Conservation (phyloP, 2,329 filamentous ascomycete species). For the Colletotrichum horii region DNA sequence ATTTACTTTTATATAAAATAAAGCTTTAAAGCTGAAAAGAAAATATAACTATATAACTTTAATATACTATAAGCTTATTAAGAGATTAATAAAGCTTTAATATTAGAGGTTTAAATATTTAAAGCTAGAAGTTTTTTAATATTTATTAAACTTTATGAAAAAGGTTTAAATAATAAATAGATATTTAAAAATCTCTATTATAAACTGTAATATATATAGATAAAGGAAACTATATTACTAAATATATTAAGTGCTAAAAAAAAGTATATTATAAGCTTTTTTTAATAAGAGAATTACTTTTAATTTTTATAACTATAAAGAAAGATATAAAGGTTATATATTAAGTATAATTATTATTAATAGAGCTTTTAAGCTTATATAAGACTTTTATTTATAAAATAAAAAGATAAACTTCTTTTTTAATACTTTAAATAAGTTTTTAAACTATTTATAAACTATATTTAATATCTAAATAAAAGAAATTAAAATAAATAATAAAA, state of each 20-base stretch:
- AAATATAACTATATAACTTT: background rate
- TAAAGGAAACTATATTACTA: background rate
- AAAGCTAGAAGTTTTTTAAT: background rate
- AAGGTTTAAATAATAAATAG: background rate
- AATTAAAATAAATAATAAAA: too few species aligned
- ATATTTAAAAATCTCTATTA: background rate
- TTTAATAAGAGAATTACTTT: background rate
- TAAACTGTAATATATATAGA: background rate
- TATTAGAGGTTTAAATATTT: background rate
- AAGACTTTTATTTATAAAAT: background rate
- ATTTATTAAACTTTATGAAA: background rate
- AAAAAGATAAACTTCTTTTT: background rate
- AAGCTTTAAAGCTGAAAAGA: background rate
- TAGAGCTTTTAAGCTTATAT: rapidly evolving
- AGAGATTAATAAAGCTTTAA: background rate
- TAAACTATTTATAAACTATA: too few species aligned
- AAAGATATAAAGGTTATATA: background rate
- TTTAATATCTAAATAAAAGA: too few species aligned
- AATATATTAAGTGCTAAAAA: background rate
- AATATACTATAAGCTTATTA: too few species aligned
- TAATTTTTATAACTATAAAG: background rate
- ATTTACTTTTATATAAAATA: background rate
- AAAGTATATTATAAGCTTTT: background rate
- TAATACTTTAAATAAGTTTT: too few species aligned
- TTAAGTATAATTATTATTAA: background rate